Evolutionary conservation across 768 basidiomycete genomes (phyloP), one percentile per base, ranked within the genome.

Genomic region (Tulasnella calospora): DNA sequence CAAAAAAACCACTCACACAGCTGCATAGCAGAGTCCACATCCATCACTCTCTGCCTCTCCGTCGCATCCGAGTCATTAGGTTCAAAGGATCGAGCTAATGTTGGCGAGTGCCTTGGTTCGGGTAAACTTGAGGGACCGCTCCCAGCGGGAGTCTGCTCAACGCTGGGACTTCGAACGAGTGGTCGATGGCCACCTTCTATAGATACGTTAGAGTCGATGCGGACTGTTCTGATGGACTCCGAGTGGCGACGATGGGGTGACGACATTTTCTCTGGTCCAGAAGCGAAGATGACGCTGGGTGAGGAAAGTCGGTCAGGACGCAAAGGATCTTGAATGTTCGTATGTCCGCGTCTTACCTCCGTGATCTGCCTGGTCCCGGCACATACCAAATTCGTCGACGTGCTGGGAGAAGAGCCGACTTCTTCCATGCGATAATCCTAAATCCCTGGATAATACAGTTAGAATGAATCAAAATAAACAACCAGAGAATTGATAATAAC

Each of bases 41-140:
- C 96, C 92, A 98, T 94, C 8, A 94, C 91, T 46, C 93, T 89
- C 86, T 98, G 96, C 27, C 96, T 90, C 84, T 98, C 95, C 76
- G 91, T 87, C 27, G 89, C 90, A 75, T 93, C 89, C 0, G 92
- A 41, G 23, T 75, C 74, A 35, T 57, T 77, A 67, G 61, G n/a
- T 15, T 77, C 76, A 27, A 69, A 77, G 19, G 36, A 38, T 40
- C 76, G 35, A 30, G 76, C n/a, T 38, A 77, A 41, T n/a, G 76
- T 71, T 7, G 76, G 76, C 7, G 76, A 77, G 13, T 69, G 76
- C 23, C 76, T 55, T 67, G 76, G 76, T 38, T 61, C 76, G 55
- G 44, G 51, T 47, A 36, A 57, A 35, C 44, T 30, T 9, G 40
- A 40, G 13, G 46, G 40, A 40, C 27, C 72, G 40, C 35, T 46